Conservation (phyloP, 352 stramenopile genomes). For the Phytopythium vexans region DNA sequence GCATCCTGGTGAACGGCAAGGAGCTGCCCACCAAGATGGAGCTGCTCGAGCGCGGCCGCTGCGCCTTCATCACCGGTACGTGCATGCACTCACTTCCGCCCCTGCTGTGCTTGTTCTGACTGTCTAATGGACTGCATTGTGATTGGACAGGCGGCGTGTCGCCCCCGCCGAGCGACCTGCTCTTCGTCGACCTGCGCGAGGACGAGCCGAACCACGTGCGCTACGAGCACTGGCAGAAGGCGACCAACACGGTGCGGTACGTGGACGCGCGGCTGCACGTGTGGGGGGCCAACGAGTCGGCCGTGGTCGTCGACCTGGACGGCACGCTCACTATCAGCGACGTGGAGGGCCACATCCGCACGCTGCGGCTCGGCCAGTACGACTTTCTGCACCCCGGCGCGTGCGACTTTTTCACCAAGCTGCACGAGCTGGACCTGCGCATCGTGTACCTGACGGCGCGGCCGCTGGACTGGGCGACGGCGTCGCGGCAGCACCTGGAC, state of each 20-base stretch:
- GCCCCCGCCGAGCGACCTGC: conserved; percentile 49
- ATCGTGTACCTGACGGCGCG: conserved; percentile 83
- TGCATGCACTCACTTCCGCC: too few species aligned
- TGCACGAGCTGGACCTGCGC: conserved; percentile 66
- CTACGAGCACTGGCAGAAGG: conserved; percentile 76
- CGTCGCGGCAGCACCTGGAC: conserved; percentile 70
- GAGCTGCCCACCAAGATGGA: conserved; percentile 77
- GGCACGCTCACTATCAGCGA: conserved; percentile 84
- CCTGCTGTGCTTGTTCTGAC: neutral
- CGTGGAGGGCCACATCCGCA: conserved; percentile 84
- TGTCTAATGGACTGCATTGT: neutral
- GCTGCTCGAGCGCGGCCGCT: conserved; percentile 62
- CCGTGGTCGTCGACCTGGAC: conserved; percentile 80
- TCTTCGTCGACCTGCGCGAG: conserved; percentile 58
- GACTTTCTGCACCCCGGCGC: conserved; percentile 76
- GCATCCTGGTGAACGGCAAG: conserved; percentile 74
- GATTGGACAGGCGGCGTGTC: conserved; percentile 34
- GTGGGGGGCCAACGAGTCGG: conserved; percentile 75
- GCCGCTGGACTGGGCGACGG: conserved; percentile 73
- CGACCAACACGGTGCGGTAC: conserved; percentile 66
- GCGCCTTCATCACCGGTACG: conserved; percentile 58
- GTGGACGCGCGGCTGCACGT: conserved; percentile 73
- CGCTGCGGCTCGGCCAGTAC: conserved; percentile 77
- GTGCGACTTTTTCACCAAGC: conserved; percentile 80
- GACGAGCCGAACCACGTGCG: conserved; percentile 60